These are phyloP conservation scores for Auriscalpium vulgare DNA, from an alignment of 768 basidiomycete species.

Conservation along the genomic window DNA sequence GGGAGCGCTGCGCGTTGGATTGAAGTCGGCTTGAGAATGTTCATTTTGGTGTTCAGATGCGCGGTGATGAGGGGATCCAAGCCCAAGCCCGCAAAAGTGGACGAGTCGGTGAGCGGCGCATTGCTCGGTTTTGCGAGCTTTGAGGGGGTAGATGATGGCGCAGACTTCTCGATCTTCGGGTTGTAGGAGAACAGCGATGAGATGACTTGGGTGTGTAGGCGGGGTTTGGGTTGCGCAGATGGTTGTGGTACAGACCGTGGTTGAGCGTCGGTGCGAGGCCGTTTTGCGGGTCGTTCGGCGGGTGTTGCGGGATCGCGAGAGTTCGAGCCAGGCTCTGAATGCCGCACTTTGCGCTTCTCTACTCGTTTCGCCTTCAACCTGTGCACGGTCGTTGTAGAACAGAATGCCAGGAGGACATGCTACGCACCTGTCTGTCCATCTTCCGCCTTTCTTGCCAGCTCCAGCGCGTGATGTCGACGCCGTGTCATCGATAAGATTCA, in stretches of 20 bases:
- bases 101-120: constrained; percentile 68
- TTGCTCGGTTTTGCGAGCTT: constrained; percentile 55
- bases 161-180: constrained; percentile 51
- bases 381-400: not conserved
- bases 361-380: constrained; percentile 14
- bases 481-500: constrained; percentile 13
- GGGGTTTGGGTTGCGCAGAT: constrained; percentile 1
- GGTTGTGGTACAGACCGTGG: not conserved
- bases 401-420: not conserved
- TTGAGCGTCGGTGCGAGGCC: constrained; percentile 4
- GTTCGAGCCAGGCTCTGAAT: not conserved
- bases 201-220: constrained; percentile 10
- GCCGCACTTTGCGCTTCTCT: constrained; percentile 10
- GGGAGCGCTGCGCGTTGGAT: constrained; percentile 73
- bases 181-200: constrained; percentile 79
- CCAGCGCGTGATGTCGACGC: not conserved
- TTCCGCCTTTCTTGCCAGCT: constrained; percentile 7
- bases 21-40: constrained; percentile 78
- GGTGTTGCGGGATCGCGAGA: not conserved
- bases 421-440: constrained; percentile 17
- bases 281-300: constrained; percentile 5
- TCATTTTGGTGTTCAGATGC: constrained; percentile 76
- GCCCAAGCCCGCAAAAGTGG: constrained; percentile 76
- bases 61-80: constrained; percentile 72
- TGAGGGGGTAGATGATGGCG: constrained; percentile 19